Evolutionary conservation across 1,284 basidiomycete genomes (phyloP), one percentile per base, ranked within the genome.

Genomic region (Xerocomus cyaneibrunnescens): DNA sequence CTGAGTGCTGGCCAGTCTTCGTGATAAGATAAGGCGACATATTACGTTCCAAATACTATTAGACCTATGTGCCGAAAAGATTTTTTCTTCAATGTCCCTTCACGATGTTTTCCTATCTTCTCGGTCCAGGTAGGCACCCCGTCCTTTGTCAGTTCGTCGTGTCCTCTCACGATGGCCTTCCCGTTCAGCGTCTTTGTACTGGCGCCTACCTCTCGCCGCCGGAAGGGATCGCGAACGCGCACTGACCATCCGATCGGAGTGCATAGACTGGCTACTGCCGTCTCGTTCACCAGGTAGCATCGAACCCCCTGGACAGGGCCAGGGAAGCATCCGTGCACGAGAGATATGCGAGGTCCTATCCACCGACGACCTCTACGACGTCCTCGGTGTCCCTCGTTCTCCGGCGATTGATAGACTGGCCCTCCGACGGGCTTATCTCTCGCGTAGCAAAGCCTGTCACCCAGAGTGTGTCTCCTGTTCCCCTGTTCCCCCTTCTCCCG

Each of bases 371-470:
- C 76, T 93, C 31, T 93, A 93, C 69, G 72, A 76, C 43, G 83
- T 93, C 28, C 78, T 94, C 7, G 89, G 86, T 9, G 68, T 92
- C 12, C 63, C 74, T 28, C 77, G 76, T 50, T 75, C 74, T 9
- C 67, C 76, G 0, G 70, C 70, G 34, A 70, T 82, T 39, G 88
- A 93, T 62, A 85, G 83, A 56, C 73, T 79, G 55, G 66, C 80
- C 25, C 74, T 94, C 25, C 73, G 92, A 34, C 75, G 89, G 34
- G 90, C 87, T 19, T 94, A 93, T 67, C 79, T 94, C 42, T 74
- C 79, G 0, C 74, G 89, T 38, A 92, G 88, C 65, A 80, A 78
- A 61, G 77, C 81, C 10, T 93, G 90, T 60, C 92, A 93, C 63
- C 92, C 91, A 68, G 91, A 94, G 89, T 91, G 55, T 58, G 85